A percentile compares a stretch with the other conserved stretches of the same genome.
These are phyloP conservation scores for Rhodotorula sp. DNA, from an alignment of 1,284 basidiomycete genomes.

Conservation along the genomic window DNA sequence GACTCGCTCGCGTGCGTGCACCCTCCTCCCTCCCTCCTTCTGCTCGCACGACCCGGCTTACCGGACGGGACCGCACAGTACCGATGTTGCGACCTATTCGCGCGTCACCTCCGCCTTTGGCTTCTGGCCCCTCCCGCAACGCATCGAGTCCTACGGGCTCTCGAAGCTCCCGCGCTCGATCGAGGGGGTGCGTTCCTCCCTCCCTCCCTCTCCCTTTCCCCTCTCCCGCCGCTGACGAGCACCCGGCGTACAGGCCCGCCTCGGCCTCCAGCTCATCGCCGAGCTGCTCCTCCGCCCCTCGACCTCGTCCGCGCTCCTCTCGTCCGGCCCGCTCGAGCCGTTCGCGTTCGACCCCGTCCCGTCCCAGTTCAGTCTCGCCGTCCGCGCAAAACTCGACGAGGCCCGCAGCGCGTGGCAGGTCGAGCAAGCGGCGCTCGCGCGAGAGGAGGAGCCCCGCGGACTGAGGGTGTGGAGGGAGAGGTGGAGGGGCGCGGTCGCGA, in stretches of 20 bases:
- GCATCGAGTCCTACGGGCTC: slow-evolving; percentile 37
- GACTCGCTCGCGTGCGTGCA: slow-evolving; percentile 27
- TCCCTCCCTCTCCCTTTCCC: background rate
- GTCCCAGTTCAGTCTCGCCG: slow-evolving; percentile 26
- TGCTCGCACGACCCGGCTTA: no score
- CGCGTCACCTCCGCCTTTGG: slow-evolving; percentile 41
- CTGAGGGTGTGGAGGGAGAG: slow-evolving; percentile 29
- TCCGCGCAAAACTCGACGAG: slow-evolving; percentile 37
- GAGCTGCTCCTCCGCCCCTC: slow-evolving; percentile 34
- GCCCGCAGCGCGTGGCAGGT: slow-evolving; percentile 21
- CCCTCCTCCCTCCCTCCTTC: background rate
- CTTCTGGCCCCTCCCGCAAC: slow-evolving; percentile 37
- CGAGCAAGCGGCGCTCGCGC: background rate
- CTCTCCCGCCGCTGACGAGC: background rate
- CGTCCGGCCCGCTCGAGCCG: slow-evolving; percentile 33
- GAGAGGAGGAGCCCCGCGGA: slow-evolving; percentile 10
- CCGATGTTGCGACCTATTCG: slow-evolving; percentile 28
- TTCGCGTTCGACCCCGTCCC: slow-evolving; percentile 40
- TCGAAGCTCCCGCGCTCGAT: slow-evolving; percentile 23
- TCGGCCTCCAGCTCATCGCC: slow-evolving; percentile 33
- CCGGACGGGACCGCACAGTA: slow-evolving; percentile 3
- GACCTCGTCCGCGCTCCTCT: slow-evolving; percentile 19
- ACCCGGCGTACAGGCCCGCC: slow-evolving; percentile 18
- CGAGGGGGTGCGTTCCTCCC: slow-evolving; percentile 25
- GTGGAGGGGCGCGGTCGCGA: slow-evolving; percentile 24